Evolutionary conservation across 257 asterid genomes (phyloP), one percentile per base, ranked within the genome.

Genomic region (Solanum pinnatisectum): DNA sequence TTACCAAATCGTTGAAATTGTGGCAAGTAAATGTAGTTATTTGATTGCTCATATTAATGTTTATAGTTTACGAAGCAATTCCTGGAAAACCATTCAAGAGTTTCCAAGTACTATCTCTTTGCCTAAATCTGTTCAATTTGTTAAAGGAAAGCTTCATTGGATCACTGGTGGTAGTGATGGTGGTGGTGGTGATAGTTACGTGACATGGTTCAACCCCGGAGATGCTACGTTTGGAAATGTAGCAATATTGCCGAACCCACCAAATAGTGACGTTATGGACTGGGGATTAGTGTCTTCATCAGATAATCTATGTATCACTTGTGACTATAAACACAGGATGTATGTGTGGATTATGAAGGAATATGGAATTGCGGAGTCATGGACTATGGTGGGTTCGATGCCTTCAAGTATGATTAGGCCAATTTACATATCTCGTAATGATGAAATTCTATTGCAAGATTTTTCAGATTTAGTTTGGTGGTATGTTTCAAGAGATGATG

Each of bases 141-240:
- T 85, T 14, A 46, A 70, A 68, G 89, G 91, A 49, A 84, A 87
- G 2, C 73, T 91, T 46, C 91, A 91, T 36, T 91, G 93, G 93
- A 71, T 32, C n/a, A 22, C 70, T 9, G 5, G 13, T 60, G 68
- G n/a, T 30, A 4, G 15, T 77, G 3, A 22, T 23, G 59, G 37
- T 42, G 49, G 52, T 44, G 49, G 14, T 0, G 1, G 52, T 44
- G 52, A 44, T 44, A 44, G 52, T 8, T 6, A 20, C 8, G 5
- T 16, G 15, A 30, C 63, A 20, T 86, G 90, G 88, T 68, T 10
- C 14, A 78, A 68, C 76, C 37, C 52, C 52, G 6, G 52, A 44
- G 52, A 44, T 44, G 52, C 52, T 0, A 44, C 56, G 1, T 44
- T 44, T 44, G 56, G 56, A 44, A 44, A 44, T 44, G 56, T 44